These are phyloP conservation scores for Penicillium silybi DNA, from an alignment of 495 filamentous ascomycete species.

Conservation along the genomic window DNA sequence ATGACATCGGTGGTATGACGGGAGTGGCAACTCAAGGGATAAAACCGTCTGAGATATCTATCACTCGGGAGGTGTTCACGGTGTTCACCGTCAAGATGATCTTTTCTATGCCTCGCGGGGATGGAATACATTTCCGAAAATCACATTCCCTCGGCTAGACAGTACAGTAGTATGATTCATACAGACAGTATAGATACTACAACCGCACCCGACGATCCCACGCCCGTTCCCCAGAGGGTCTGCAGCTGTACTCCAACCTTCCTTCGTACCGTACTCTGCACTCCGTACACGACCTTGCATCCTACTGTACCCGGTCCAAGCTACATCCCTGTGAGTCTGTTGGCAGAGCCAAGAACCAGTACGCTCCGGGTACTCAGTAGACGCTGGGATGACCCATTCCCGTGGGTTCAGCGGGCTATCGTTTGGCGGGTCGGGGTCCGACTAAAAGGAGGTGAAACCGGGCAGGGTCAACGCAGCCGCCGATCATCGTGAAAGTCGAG, in stretches of 20 bases:
- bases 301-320: neutral
- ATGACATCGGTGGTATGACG: constrained; percentile 2
- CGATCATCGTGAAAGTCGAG: constrained; percentile 21
- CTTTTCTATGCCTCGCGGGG: neutral
- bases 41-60: neutral
- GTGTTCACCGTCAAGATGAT: no score
- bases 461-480: constrained; percentile 25
- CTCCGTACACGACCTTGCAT: neutral
- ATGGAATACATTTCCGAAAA: neutral
- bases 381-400: constrained; percentile 35
- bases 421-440: constrained; percentile 25
- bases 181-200: no score
- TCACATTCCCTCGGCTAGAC: neutral
- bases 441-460: constrained; percentile 27
- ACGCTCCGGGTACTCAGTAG: neutral
- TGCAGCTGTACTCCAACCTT: neutral
- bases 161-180: no score
- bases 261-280: no score
- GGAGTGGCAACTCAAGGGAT: constrained; percentile 1
- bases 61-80: no score
- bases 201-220: no score
- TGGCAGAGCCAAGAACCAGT: neutral
- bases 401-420: constrained; percentile 15
- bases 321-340: neutral
- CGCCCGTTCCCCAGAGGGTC: neutral